phyloP scores from a whole-genome alignment of 2,329 filamentous ascomycete species.

The Pseudopyricularia cyperi region DNA sequence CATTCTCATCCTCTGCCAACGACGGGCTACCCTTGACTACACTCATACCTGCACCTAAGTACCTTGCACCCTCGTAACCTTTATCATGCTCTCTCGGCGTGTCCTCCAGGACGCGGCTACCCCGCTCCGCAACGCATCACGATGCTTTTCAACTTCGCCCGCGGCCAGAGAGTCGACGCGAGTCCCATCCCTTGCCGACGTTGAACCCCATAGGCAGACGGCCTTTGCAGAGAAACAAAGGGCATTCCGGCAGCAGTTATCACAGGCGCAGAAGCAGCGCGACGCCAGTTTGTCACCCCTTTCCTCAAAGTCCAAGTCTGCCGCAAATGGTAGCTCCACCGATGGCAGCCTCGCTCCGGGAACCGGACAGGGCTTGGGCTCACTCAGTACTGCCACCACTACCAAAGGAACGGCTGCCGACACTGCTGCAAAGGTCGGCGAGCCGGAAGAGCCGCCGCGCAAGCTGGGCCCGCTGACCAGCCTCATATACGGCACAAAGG shows the following conservation, averaged over 20 bases:
- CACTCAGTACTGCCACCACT: slow-evolving; percentile 38
- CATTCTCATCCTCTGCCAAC: neutral
- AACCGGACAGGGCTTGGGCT: slow-evolving; percentile 39
- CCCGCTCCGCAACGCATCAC: slow-evolving; percentile 30
- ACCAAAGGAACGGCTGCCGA: slow-evolving; percentile 45
- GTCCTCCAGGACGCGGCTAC: slow-evolving; percentile 30
- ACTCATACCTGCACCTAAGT: neutral
- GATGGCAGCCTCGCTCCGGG: neutral
- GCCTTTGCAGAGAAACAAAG: slow-evolving; percentile 75
- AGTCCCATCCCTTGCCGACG: slow-evolving; percentile 73
- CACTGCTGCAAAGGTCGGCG: slow-evolving; percentile 27
- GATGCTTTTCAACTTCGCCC: slow-evolving; percentile 45
- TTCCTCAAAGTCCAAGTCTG: slow-evolving; percentile 18
- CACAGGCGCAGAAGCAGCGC: slow-evolving; percentile 65
- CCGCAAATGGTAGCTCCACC: slow-evolving; percentile 18
- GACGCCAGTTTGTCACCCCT: slow-evolving; percentile 61
- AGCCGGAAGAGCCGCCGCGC: slow-evolving; percentile 35
- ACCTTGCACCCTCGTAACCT: neutral
- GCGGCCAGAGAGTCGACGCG: slow-evolving; percentile 25
- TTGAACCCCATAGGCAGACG: slow-evolving; percentile 57
- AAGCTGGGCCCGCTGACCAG: slow-evolving; percentile 65
- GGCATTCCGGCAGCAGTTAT: slow-evolving; percentile 72
- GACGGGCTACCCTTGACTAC: no score
- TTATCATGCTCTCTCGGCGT: slow-evolving; percentile 36
- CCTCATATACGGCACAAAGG: slow-evolving; percentile 93